Conservation (phyloP, 2,329 filamentous ascomycete genomes). For the Mollisia scopiformis region DNA sequence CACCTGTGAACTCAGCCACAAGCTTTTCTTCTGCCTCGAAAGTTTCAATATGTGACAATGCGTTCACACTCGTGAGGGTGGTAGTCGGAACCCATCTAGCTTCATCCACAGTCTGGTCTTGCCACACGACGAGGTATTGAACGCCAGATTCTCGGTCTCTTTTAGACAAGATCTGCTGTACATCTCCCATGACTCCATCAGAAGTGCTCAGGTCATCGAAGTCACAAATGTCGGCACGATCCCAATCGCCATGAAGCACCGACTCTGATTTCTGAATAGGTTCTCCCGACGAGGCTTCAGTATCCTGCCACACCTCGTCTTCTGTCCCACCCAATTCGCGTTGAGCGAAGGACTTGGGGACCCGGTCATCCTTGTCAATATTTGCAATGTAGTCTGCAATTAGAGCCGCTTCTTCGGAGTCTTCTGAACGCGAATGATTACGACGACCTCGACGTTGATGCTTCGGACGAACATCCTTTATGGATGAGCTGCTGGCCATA, state of each 20-base stretch:
- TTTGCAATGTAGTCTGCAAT: slow-evolving; percentile 40
- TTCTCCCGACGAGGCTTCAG: slow-evolving; percentile 28
- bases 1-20: slow-evolving; percentile 29
- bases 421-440: slow-evolving; percentile 10
- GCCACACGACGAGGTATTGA: slow-evolving; percentile 55
- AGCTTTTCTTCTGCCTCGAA: slow-evolving; percentile 40
- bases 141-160: slow-evolving; percentile 46
- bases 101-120: slow-evolving; percentile 46
- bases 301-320: slow-evolving; percentile 41
- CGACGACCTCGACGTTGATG: slow-evolving; percentile 9
- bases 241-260: slow-evolving; percentile 40
- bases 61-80: slow-evolving; percentile 36
- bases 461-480: slow-evolving; percentile 8
- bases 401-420: slow-evolving; percentile 22
- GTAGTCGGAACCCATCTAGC: slow-evolving; percentile 50
- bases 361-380: slow-evolving; percentile 33
- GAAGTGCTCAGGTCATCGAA: slow-evolving; percentile 54
- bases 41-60: slow-evolving; percentile 34
- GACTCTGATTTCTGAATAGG: slow-evolving; percentile 6
- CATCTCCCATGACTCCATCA: slow-evolving; percentile 45
- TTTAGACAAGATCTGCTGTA: slow-evolving; percentile 48
- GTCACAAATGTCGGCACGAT: slow-evolving; percentile 47
- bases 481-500: slow-evolving; percentile 7
- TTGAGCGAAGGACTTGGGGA: slow-evolving; percentile 21
- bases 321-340: slow-evolving; percentile 50